Evolutionary conservation across 106 monocot genomes (phyloP), one percentile per base, ranked within the genome.

Genomic region (Platanthera zijinensis): DNA sequence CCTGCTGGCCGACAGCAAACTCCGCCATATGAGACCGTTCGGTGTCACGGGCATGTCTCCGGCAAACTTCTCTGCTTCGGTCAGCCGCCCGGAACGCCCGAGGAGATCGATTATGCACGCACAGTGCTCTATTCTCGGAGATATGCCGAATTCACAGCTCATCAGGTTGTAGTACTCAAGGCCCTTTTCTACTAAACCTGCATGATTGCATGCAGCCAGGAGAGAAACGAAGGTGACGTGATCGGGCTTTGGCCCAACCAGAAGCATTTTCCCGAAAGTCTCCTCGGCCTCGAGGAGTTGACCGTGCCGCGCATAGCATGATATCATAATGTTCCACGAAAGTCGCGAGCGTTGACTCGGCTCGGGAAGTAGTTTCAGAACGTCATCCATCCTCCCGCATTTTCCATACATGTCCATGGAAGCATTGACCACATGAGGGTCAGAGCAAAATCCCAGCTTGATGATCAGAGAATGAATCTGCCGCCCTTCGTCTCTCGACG

Each of bases 331-430:
- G 78, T 96, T 96, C 93, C 96, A 96, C 56, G 89, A 77, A 32
- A 87, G 69, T 46, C 77, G 79, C 15, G 81, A 80, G 18, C 88
- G 80, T 4, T 50, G 13, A 12, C 49, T 56, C 48, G 73, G 78
- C 21, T 76, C 79, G 59, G 90, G 89, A 76, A 93, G 63, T 52
- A 90, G 17, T 72, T 92, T 89, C 50, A 89, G n/a, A 69, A 84
- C 74, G 62, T 84, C 84, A 70, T 89, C 85, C 84, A 96, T 79
- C 71, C 83, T 80, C 13, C 96, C 96, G 78, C 89, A 85, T 82
- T 96, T 96, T 6, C 87, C 84, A 59, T 96, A 96, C 96, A 96
- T 96, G 76, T 96, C 96, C 93, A 96, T 90, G 30, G 85, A 77
- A 57, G 93, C 83, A 83, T 93, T 96, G 10, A 49, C 53, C 9